phyloP scores from a whole-genome alignment of 805 yeast species.

The Cyberlindnera subsufficiens region DNA sequence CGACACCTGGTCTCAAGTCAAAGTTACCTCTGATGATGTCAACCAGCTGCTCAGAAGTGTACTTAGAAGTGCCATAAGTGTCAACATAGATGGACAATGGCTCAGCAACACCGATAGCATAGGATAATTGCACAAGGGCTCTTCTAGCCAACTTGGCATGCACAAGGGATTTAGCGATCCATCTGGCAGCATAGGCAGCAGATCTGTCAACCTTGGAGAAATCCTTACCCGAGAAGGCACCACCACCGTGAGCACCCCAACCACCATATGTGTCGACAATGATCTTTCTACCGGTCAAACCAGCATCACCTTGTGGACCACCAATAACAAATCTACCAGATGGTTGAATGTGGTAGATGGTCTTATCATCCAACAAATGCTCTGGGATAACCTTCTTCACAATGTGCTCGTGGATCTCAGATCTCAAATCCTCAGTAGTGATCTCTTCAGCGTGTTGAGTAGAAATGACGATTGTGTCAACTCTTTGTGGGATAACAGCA shows the following conservation, averaged over 20 bases:
- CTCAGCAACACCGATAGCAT: slow-evolving; percentile 99
- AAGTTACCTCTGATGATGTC: slow-evolving; percentile 89
- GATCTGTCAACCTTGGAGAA: slow-evolving; percentile 99
- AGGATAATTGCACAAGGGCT: slow-evolving; percentile 96
- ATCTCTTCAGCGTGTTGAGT: slow-evolving; percentile 97
- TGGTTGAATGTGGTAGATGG: slow-evolving; percentile 97
- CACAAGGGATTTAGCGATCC: slow-evolving; percentile 99
- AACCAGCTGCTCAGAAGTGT: slow-evolving; percentile 85
- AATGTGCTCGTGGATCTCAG: slow-evolving; percentile 70
- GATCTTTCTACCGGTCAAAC: slow-evolving; percentile 98
- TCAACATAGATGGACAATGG: slow-evolving; percentile 97
- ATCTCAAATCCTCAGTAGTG: slow-evolving; percentile 87
- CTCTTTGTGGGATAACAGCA: slow-evolving; percentile 92
- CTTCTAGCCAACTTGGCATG: slow-evolving; percentile 94
- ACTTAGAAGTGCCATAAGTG: slow-evolving; percentile 95
- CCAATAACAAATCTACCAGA: slow-evolving; percentile 99
- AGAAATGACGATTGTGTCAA: slow-evolving; percentile 95
- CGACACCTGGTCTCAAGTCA: slow-evolving; percentile 98
- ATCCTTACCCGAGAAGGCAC: slow-evolving; percentile 99
- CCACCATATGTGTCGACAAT: slow-evolving; percentile 99
- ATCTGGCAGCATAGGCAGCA: slow-evolving; percentile 99
- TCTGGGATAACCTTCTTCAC: slow-evolving; percentile 91
- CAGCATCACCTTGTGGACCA: slow-evolving; percentile 99
- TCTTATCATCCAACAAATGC: slow-evolving; percentile 85
- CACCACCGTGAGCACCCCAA: slow-evolving; percentile 99